Base-by-base conservation (phyloP, 2,329 filamentous ascomycete genomes). In the Hypoxylon sp. region DNA sequence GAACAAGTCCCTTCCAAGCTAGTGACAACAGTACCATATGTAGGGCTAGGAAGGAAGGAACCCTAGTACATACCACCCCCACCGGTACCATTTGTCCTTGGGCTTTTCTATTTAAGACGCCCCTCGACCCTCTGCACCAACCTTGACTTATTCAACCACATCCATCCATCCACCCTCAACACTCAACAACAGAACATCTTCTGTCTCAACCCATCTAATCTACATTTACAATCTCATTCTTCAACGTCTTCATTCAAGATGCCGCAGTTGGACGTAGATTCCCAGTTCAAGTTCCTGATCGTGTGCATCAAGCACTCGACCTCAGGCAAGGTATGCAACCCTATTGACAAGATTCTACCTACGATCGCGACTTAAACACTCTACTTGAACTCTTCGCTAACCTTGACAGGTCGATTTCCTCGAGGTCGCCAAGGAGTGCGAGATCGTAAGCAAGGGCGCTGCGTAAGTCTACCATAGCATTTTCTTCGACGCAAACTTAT, bases 231-330 rank as follows among this genome's bases (percentile, higher is more conserved):
- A n/a, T n/a, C n/a, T n/a, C n/a, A n/a, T n/a, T n/a, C n/a, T n/a
- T n/a, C n/a, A n/a, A n/a, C n/a, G n/a, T n/a, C n/a, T n/a, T n/a
- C n/a, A n/a, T n/a, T n/a, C 73, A 80, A 68, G 10, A 88, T 88
- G 85, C 66, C 72, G 61, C 74, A 79, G 60, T 77, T 78, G 20
- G 82, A 85, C 26, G 79, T 84, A 19, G 81, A 87, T 26, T 77
- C 77, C 0, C 87, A 90, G 69, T 82, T 91, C 76, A 84, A 83
- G 64, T 91, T 92, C 73, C 80, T 92, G 22, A 82, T 91, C 50
- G 80, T 81, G 55, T 91, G 89, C 76, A 89, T 91, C 74, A 82
- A 84, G 55, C 77, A 88, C 75, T 84, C 86, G 8, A 81, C 78
- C 70, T 82, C 82, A 65, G 88, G 88, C 64, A 87, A 85, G 75